Conservation (phyloP, 768 basidiomycete species). For the Mycena albidolilacea region DNA sequence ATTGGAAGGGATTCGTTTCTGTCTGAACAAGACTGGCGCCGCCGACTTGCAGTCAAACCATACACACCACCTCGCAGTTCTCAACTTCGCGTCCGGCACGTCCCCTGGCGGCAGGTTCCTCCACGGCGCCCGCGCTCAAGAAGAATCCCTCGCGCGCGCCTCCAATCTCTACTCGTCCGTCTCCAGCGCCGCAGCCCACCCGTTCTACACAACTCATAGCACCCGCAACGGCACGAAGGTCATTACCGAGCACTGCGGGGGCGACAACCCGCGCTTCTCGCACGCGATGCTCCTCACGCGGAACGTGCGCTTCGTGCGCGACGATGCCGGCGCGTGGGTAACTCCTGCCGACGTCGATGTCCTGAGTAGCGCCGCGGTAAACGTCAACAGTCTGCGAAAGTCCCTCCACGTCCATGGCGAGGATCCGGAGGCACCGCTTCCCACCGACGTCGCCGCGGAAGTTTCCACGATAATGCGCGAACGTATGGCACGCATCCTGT, state of each 20-base stretch:
- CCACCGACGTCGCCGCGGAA: slow-evolving; percentile 48
- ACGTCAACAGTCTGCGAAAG: slow-evolving; percentile 57
- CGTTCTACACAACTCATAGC: slow-evolving; percentile 63
- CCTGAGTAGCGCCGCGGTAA: slow-evolving; percentile 70
- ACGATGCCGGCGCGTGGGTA: slow-evolving; percentile 63
- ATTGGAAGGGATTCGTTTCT: slow-evolving; percentile 1
- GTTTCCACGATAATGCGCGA: slow-evolving; percentile 75
- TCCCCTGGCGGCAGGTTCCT: slow-evolving; percentile 71
- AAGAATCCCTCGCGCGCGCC: slow-evolving; percentile 70
- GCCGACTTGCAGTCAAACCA: slow-evolving; percentile 44
- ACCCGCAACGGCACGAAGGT: slow-evolving; percentile 19
- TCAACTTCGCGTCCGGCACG: slow-evolving; percentile 71
- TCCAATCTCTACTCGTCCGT: slow-evolving; percentile 68
- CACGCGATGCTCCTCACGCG: slow-evolving; percentile 70
- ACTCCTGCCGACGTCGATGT: slow-evolving; percentile 63
- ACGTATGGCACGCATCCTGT: slow-evolving; percentile 78
- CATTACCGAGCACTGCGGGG: too few species aligned
- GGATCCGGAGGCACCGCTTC: slow-evolving; percentile 12
- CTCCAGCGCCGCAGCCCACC: slow-evolving; percentile 55
- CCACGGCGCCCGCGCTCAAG: slow-evolving; percentile 68
- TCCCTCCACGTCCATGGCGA: not conserved
- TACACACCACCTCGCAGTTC: slow-evolving; percentile 55
- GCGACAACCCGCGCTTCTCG: slow-evolving; percentile 55
- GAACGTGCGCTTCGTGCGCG: slow-evolving; percentile 60
- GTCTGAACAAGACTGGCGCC: not conserved